These are phyloP conservation scores for Eimeria praecox DNA, from an alignment of 169 alveolate species.

Conservation along the genomic window DNA sequence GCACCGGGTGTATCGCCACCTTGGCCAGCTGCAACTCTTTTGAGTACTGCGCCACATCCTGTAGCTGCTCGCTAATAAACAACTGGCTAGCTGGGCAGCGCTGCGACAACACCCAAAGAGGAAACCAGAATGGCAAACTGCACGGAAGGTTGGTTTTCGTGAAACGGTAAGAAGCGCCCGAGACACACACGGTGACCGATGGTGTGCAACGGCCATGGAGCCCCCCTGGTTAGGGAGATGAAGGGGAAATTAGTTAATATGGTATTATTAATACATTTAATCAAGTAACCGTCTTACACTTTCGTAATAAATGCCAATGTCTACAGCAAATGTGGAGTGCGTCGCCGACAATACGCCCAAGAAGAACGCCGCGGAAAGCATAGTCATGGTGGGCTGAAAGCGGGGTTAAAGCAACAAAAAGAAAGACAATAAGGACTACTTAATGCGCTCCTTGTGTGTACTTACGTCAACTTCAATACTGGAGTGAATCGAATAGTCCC, in stretches of 20 bases:
- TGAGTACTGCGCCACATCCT: neutral
- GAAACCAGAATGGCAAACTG: neutral
- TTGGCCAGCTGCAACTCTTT: slow-evolving; percentile 41
- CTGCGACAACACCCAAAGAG: neutral
- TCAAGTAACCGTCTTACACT: neutral
- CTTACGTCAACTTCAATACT: neutral
- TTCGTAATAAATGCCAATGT: slow-evolving; percentile 30
- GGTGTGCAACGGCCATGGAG: neutral
- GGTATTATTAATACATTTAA: neutral
- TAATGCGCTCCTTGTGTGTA: neutral
- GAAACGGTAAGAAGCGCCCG: neutral
- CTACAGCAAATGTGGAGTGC: slow-evolving; percentile 3
- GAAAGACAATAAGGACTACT: neutral
- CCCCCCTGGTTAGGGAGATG: neutral
- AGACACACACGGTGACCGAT: slow-evolving; percentile 5
- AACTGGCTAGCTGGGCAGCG: slow-evolving; percentile 66
- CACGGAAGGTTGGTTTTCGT: neutral
- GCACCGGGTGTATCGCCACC: slow-evolving; percentile 49
- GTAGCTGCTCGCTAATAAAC: slow-evolving; percentile 8
- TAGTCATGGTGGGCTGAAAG: neutral
- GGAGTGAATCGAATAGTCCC: neutral
- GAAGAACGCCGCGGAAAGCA: neutral
- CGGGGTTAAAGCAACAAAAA: neutral
- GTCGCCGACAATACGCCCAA: neutral
- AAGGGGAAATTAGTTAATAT: neutral